Evolutionary conservation across 2,329 filamentous ascomycete genomes (phyloP), one percentile per base, ranked within the genome.

Genomic region (Fusarium euwallaceae): DNA sequence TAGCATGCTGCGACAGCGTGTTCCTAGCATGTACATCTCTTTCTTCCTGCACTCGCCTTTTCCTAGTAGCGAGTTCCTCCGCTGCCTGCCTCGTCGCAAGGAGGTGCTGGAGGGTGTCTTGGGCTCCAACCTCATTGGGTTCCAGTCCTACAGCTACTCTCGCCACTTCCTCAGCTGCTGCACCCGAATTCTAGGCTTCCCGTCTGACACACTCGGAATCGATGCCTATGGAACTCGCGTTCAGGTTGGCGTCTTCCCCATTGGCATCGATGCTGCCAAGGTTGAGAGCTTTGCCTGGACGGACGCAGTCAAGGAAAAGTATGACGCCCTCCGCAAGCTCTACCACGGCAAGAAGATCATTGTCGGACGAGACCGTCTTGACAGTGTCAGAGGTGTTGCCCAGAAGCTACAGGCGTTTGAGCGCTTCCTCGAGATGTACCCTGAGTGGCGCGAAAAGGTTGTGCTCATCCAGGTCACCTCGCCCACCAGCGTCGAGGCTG

Each of bases 371-470:
- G 96, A 98, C 82, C 92, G 96, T n/a, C 86, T 98, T 61, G 96
- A 98, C 82, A 96, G 94, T 78, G 95, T 97, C 53, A 91, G 95
- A 72, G 96, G 97, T 80, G 95, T 98, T 16, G 92, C 94, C n/a
- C 96, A 98, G 83, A 98, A 98, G 84, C 88, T 98, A 36, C 94
- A 97, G 85, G 96, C 95, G 0, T 98, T 98, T 81, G 95, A 98
- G 83, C 90, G 93, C 68, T 98, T 98, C 85, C 88, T 98, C 43
- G 94, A 97, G 79, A 89, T 93, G 72, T 97, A 97, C 80, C 95
- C 96, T 3, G 92, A 98, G 82, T 98, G 95, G 95, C 91, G 92
- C 62, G 95, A 95, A 72, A 94, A 95, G 85, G 95, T 98, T 2
- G 95, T 98, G 8, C 87, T 98, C 65, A 97, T 98, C 74, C 96